Conservation (phyloP, 305 asterid genomes). For the Solanum hybrid region DNA sequence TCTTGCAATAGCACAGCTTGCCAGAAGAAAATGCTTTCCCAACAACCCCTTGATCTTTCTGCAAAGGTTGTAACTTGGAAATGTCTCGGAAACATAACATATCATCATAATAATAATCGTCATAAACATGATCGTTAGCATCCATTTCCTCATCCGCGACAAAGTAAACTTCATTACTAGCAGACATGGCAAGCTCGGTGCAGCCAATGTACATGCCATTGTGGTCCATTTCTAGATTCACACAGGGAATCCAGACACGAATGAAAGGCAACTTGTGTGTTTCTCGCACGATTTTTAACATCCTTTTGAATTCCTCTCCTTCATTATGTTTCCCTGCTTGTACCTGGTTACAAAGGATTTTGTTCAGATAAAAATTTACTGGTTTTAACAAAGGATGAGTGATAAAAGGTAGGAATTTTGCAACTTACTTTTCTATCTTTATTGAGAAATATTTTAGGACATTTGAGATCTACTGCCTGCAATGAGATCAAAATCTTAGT, state of each 20-base stretch:
- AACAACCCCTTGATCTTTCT: constrained; percentile 81
- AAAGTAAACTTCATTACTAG: constrained; percentile 67
- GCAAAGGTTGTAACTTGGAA: constrained; percentile 79
- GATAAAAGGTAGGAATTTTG: background rate
- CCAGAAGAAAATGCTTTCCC: constrained; percentile 69
- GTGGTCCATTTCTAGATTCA: constrained; percentile 68
- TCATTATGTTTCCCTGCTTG: constrained; percentile 73
- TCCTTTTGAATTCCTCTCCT: constrained; percentile 62
- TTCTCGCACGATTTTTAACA: constrained; percentile 69
- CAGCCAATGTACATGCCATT: constrained; percentile 83
- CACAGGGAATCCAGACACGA: constrained; percentile 90
- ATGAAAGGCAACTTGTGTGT: constrained; percentile 76
- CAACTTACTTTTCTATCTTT: constrained; percentile 50
- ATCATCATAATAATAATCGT: constrained; percentile 10
- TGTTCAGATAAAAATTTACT: constrained; percentile 10
- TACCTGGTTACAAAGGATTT: constrained; percentile 35
- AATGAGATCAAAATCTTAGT: constrained; percentile 17
- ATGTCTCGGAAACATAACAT: constrained; percentile 87
- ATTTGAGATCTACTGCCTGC: constrained; percentile 86
- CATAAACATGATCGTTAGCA: constrained; percentile 1
- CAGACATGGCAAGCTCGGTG: constrained; percentile 71
- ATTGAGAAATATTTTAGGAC: constrained; percentile 68
- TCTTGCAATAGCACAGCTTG: constrained; percentile 49
- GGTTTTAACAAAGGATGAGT: background rate
- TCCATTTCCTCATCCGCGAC: constrained; percentile 55